phyloP scores from a whole-genome alignment of 345 rosid species.

The Pelargonium nanum region DNA sequence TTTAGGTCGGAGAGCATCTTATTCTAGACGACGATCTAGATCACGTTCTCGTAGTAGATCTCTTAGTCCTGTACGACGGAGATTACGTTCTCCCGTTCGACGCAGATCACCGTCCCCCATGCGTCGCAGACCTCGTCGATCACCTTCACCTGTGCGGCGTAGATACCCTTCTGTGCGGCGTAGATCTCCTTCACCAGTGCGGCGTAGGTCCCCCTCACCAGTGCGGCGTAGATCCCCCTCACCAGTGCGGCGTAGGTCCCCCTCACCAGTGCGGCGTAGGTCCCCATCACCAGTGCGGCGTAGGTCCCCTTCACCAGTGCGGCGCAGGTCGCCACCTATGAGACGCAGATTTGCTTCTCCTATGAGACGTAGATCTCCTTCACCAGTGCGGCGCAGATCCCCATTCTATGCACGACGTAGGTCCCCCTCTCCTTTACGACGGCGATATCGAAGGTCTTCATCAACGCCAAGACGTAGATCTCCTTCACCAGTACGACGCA shows the following conservation, averaged over 20 bases:
- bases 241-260: constrained; percentile 7
- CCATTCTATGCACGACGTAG: constrained; percentile 19
- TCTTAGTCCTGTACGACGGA: constrained; percentile 23
- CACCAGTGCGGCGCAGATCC: constrained; percentile 9
- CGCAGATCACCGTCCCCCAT: constrained; percentile 33
- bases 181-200: constrained; percentile 20
- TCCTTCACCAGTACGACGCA: constrained; percentile 16
- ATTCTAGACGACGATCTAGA: constrained; percentile 29
- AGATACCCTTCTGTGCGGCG: constrained; percentile 21
- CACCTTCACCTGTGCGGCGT: constrained; percentile 20
- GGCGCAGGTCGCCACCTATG: constrained; percentile 17
- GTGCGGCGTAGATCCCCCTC: constrained; percentile 19
- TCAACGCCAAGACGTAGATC: constrained; percentile 22
- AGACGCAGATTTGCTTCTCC: constrained; percentile 32
- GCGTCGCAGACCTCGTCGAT: constrained; percentile 8
- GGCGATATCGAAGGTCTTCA: constrained; percentile 40
- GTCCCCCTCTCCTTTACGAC: constrained; percentile 26
- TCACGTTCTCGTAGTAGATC: constrained; percentile 28
- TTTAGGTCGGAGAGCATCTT: constrained; percentile 23
- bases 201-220: constrained; percentile 9
- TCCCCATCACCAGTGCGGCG: constrained; percentile 17
- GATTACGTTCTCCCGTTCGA: constrained; percentile 27
- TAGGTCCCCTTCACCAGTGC: constrained; percentile 27
- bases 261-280: constrained; percentile 8
- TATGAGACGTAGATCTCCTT: constrained; percentile 19